These are phyloP conservation scores for Emergomyces orientalis DNA, from an alignment of 2,329 filamentous ascomycete genomes.

Conservation along the genomic window DNA sequence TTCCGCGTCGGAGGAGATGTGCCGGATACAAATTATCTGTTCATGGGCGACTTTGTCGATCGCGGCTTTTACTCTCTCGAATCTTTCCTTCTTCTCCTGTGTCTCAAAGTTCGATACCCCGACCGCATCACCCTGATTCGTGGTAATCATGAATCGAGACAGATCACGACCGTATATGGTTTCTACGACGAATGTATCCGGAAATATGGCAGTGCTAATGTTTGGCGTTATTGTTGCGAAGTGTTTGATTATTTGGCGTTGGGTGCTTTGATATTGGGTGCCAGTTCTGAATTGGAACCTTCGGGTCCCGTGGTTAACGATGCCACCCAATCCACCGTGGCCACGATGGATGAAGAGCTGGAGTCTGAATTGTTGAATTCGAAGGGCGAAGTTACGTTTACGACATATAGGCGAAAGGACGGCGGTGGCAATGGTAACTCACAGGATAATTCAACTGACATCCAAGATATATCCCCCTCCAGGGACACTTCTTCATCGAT, in stretches of 20 bases:
- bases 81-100: conserved; percentile 94
- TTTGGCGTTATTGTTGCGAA: conserved; percentile 99
- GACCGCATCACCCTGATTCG: conserved; percentile 91
- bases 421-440: conserved; percentile 25
- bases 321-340: conserved; percentile 43
- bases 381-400: conserved; percentile 65
- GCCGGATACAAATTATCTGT: conserved; percentile 96
- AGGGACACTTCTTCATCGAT: conserved; percentile 35
- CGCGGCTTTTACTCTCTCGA: conserved; percentile 98
- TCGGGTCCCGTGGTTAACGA: conserved; percentile 42
- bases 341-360: conserved; percentile 56
- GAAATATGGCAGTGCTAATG: conserved; percentile 96
- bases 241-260: conserved; percentile 99
- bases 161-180: conserved; percentile 96
- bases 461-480: conserved; percentile 31
- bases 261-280: conserved; percentile 97
- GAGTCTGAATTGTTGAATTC: conserved; percentile 92
- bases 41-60: conserved; percentile 96
- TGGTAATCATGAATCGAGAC: conserved; percentile 94
- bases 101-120: conserved; percentile 92
- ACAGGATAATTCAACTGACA: conserved; percentile 29
- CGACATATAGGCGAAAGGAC: conserved; percentile 30
- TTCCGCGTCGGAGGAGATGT: conserved; percentile 97
- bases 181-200: conserved; percentile 98
- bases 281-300: conserved; percentile 55